Conservation (phyloP, 257 asterid genomes). For the Solanum gandarillasii region DNA sequence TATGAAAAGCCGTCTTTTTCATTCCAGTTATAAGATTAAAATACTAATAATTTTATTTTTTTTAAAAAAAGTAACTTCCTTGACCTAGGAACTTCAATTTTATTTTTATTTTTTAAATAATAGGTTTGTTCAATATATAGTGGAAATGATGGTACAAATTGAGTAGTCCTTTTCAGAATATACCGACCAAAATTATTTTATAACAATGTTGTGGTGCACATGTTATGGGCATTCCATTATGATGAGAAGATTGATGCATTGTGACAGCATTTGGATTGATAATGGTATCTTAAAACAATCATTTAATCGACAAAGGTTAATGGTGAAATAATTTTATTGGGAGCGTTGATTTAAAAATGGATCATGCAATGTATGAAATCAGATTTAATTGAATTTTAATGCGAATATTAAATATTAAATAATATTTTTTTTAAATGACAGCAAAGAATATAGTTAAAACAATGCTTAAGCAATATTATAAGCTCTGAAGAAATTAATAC, state of each 20-base stretch:
- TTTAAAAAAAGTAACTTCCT: not conserved
- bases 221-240: not conserved
- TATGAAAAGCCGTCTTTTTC: not conserved
- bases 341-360: not conserved
- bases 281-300: not conserved
- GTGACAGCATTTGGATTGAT: not conserved
- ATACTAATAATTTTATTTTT: not conserved
- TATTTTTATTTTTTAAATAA: not conserved
- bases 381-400: rapidly evolving
- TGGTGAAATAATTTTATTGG: not conserved
- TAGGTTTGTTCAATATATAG: not conserved
- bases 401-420: rapidly evolving
- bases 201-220: not conserved
- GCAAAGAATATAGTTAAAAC: not conserved
- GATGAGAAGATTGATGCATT: not conserved
- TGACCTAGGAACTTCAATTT: not conserved
- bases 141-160: not conserved
- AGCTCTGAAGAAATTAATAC: not conserved
- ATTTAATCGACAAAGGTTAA: not conserved
- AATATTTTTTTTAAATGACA: not conserved
- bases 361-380: rapidly evolving
- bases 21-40: not conserved
- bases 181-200: not conserved
- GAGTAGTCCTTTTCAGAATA: not conserved
- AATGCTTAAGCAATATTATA: not conserved